Base-by-base conservation (phyloP, 2,329 filamentous ascomycete species). In the Hypoxylon sp. region DNA sequence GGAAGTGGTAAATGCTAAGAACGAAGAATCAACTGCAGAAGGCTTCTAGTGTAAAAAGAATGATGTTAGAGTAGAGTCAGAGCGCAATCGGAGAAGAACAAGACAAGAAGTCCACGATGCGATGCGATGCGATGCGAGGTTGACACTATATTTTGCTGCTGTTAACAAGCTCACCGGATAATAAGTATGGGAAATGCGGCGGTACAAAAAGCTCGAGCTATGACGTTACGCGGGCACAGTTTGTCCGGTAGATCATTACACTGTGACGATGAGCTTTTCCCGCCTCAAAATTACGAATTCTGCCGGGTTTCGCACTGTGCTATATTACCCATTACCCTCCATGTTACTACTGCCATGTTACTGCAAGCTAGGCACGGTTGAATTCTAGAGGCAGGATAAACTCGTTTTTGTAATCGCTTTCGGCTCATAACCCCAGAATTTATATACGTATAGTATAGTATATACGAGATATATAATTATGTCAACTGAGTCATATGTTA, bases 291-390 rank as follows among this genome's bases (percentile, higher is more conserved):
- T 43, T 21, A 17, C 38, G 38, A 43, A 43, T 43, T 43, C 34
- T 21, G 9, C 38, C 9, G 38, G 38, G 3, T 43, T 7, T 21
- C 38, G 38, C 38, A 43, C 38, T 11, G 38, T 43, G 17, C n/a
- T 19, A 21, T 21, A 43, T 43, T 43, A 43, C 38, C 38, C 38
- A 43, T 43, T 43, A 43, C 38, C 38, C 38, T 43, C 38, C 38
- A 43, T 43, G 38, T 19, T 43, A 43, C 19, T 21, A 43, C 17
- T 41, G n/a, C 38, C 38, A 19, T 41, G 28, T 30, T 30, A 30
- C 28, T 30, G n/a, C 36, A 41, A 9, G n/a, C 38, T 43, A n/a
- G n/a, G n/a, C n/a, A 21, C 38, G 38, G 38, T 43, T 43, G 17
- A 19, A 43, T 43, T 43, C 38, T 17, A 43, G 11, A 43, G 17